phyloP scores from a whole-genome alignment of 78 protist species.

The Dictyostelium brefeldianum region DNA sequence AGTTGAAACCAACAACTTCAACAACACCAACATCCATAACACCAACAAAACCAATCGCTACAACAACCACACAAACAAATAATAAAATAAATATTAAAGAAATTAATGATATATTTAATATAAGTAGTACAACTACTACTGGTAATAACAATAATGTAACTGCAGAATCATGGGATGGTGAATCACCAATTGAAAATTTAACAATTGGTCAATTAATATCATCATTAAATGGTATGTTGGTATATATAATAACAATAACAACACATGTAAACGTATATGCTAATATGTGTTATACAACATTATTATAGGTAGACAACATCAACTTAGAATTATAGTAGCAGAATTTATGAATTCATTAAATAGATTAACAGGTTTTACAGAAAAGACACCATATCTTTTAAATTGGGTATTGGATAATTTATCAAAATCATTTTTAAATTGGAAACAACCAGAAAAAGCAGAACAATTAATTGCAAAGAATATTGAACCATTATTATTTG shows the following conservation, averaged over 20 bases:
- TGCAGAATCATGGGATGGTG: conserved; percentile 36
- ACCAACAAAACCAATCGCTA: neutral
- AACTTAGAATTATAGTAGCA: conserved; percentile 52
- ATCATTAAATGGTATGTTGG: conserved; percentile 37
- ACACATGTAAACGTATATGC: neutral
- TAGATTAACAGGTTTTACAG: conserved; percentile 46
- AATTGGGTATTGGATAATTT: conserved; percentile 40
- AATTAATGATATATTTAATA: neutral
- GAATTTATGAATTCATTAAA: conserved; percentile 35
- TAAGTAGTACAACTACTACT: neutral
- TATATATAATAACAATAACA: neutral
- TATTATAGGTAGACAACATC: conserved; percentile 23
- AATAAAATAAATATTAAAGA: conserved; percentile 8
- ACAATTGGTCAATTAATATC: conserved; percentile 48
- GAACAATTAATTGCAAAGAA: neutral
- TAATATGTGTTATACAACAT: too few species aligned
- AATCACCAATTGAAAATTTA: conserved; percentile 32
- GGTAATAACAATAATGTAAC: neutral
- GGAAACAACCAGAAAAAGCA: conserved; percentile 15
- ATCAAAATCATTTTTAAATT: conserved; percentile 1
- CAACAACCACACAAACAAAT: neutral
- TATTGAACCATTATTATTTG: conserved; percentile 44
- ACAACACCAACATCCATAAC: neutral
- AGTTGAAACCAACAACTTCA: neutral
- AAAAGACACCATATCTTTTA: conserved; percentile 32